Base-by-base conservation (phyloP, 805 yeast species). In the Yamadazyma endophytica region DNA sequence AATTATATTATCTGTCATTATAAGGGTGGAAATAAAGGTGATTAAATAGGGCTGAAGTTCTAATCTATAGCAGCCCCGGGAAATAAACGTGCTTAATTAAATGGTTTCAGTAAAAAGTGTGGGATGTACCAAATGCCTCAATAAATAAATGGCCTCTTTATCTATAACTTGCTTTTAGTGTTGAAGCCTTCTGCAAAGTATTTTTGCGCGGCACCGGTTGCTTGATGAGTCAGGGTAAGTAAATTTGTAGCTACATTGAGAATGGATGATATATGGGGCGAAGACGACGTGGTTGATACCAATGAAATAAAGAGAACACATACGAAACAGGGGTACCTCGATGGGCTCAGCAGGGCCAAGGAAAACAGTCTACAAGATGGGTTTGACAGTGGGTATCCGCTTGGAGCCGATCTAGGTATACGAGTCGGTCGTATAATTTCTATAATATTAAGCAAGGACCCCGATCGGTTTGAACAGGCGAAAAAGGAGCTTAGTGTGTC, bases 261-360 rank as follows among this genome's bases (percentile, higher is more conserved):
- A 23, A 17, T 28, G 19, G 57, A 49, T 20, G 62, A 58, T 33
- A 37, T 59, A 4, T 60, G 64, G 64, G 56, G 44, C 11, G 60
- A 56, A 18, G 53, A 47, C 5, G 61, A 52, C n/a, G 18, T 12
- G 4, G 19, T 17, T n/a, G 31, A 30, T 11, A 28, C 33, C 23
- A 51, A 52, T 14, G 63, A 56, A 36, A 32, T 81, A 28, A 60
- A 73, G 43, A 58, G 89, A 18, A 69, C 66, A 7, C 96, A 89
- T 50, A 67, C 66, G 6, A 84, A 83, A 41, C 81, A 81, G 40
- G 97, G 97, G 0, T 89, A 85, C 44, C 56, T 86, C 4, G 95
- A 82, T 38, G 97, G 97, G 0, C 49, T 89, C 5, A 65, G 85
- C 1, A 56, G 53, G 11, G 75, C 86, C 4, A 80, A 85, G 45